A percentile compares a stretch with the other conserved stretches of the same genome.
Conservation (phyloP, 148 eudicot species). For the Rhododendron molle region DNA sequence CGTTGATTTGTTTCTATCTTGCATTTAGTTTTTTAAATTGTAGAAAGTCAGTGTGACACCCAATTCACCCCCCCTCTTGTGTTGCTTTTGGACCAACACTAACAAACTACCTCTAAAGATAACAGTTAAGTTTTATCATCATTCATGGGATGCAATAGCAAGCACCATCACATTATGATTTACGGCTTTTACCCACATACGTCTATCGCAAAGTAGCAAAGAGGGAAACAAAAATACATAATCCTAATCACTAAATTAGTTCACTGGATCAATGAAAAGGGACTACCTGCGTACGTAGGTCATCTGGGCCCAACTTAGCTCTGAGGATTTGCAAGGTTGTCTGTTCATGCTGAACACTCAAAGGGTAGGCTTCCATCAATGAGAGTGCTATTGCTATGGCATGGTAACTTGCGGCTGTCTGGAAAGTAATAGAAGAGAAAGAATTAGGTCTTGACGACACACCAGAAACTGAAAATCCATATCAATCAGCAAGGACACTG, state of each 20-base stretch:
- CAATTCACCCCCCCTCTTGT: no score
- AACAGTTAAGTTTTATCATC: neutral
- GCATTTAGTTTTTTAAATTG: no score
- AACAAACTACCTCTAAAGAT: neutral
- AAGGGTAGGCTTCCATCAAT: slow-evolving; percentile 98
- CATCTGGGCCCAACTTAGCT: slow-evolving; percentile 98
- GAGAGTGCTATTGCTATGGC: slow-evolving; percentile 99
- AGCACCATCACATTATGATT: neutral
- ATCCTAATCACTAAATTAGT: neutral
- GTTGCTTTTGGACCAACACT: no score
- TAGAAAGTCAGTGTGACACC: no score
- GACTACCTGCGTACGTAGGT: slow-evolving; percentile 94
- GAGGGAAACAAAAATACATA: neutral
- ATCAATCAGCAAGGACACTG: neutral
- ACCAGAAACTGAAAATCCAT: neutral
- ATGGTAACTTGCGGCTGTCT: slow-evolving; percentile 99
- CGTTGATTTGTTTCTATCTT: no score
- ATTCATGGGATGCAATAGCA: neutral
- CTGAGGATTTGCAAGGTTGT: slow-evolving; percentile 96
- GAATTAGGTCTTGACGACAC: neutral
- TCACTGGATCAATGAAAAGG: neutral
- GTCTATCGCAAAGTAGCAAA: neutral
- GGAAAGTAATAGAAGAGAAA: slow-evolving; percentile 24
- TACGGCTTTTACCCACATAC: neutral
- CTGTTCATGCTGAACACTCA: slow-evolving; percentile 99